These are phyloP conservation scores for Xylaria sp. DNA, from an alignment of 2,329 filamentous ascomycete genomes.

Conservation along the genomic window DNA sequence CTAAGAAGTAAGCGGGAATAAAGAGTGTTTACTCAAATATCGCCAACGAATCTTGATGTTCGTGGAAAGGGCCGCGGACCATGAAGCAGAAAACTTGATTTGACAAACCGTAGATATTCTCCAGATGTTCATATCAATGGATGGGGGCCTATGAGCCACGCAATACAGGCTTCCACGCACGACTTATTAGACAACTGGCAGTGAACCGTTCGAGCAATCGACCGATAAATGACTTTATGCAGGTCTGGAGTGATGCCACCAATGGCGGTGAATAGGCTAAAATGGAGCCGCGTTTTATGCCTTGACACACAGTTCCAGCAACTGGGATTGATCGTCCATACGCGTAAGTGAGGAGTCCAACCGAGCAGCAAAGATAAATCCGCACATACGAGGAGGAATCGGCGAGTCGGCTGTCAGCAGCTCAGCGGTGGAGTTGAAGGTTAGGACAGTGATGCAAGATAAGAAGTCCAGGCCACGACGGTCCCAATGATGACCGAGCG, in stretches of 20 bases:
- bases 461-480: conserved; percentile 30
- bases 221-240: conserved; percentile 30
- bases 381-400: conserved; percentile 12
- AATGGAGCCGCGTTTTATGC: conserved; percentile 31
- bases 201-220: conserved; percentile 13
- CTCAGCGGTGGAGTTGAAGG: conserved; percentile 22
- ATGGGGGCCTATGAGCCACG: conserved; percentile 1
- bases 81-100: conserved; percentile 4
- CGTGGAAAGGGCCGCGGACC: conserved; percentile 8
- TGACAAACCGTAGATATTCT: conserved; percentile 7
- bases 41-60: conserved; percentile 1
- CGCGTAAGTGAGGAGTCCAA: conserved; percentile 9
- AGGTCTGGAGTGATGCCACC: conserved; percentile 27
- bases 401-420: conserved; percentile 6
- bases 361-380: conserved; percentile 12
- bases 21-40: conserved; percentile 1
- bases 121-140: conserved; percentile 15
- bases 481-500: conserved; percentile 17
- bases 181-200: conserved; percentile 10
- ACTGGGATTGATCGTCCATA: conserved; percentile 12
- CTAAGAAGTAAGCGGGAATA: neutral
- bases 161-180: conserved; percentile 6
- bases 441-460: conserved; percentile 31
- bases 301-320: conserved; percentile 14
- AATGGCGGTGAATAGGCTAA: conserved; percentile 38